Evolutionary conservation across 495 filamentous ascomycete genomes (phyloP), one percentile per base, ranked within the genome.

Genomic region (Letharia lupina): DNA sequence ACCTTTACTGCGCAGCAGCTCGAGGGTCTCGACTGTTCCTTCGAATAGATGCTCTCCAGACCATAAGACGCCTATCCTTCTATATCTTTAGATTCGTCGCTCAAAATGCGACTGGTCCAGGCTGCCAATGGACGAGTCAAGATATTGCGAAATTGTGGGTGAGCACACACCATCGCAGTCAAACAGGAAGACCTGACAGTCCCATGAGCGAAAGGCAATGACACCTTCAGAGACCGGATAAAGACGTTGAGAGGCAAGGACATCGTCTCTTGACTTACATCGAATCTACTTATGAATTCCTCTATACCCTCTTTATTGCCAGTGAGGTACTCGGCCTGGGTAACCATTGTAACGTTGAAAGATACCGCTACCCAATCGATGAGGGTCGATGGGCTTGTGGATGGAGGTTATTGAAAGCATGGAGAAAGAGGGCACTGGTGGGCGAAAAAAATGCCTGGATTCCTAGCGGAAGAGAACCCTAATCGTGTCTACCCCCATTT

Each of bases 111-210:
- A 9, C 2, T 48, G 12, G 33, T 28, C 4, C 13, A 45, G 64
- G 12, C 15, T 10, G 13, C 28, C 54, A 63, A 31, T 13, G 11
- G 35, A 48, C 33, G 23, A 28, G 50, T 48, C 59, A 37, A 64
- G 18, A 31, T 7, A 35, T 6, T 57, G 20, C 12, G 23, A 56
- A 48, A n/a, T 10, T 18, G 28, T 44, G 39, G 39, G 8, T 56
- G n/a, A 33, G 33, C 18, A 78, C 83, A 68, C 78, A 96, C 93
- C 94, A 85, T 98, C 94, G 76, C 94, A 98, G 74, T 98, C 94
- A 70, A 98, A 91, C 11, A 98, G 79, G 73, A 98, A 98, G 40
- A 90, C 85, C 93, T 98, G 60, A n/a, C 39, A 64, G 3, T 41
- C 52, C 45, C 50, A 45, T 64, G 15, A 57, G 62, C 37, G 33